These are phyloP conservation scores for Extremus antarcticus DNA, from an alignment of 495 filamentous ascomycete genomes.

Conservation along the genomic window DNA sequence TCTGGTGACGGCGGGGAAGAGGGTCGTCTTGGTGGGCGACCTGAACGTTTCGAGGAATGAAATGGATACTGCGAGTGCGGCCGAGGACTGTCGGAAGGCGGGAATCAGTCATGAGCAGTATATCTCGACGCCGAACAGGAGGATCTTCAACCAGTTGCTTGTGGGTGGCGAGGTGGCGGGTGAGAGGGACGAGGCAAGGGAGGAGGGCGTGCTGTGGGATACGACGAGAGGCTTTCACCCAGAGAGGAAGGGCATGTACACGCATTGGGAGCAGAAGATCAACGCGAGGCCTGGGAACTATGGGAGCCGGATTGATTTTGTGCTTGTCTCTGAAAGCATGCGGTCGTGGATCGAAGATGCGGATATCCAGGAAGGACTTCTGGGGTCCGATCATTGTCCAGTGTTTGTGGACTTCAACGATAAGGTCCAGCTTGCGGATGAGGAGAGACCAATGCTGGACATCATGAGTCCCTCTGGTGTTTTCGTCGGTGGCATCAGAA, in stretches of 20 bases:
- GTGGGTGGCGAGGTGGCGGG: slow-evolving; percentile 60
- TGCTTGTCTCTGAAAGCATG: slow-evolving; percentile 73
- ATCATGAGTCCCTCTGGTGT: slow-evolving; percentile 70
- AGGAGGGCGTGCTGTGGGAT: slow-evolving; percentile 70
- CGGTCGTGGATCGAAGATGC: slow-evolving; percentile 71
- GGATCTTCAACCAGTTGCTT: slow-evolving; percentile 75
- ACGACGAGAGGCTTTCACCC: slow-evolving; percentile 78
- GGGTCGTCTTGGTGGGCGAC: slow-evolving; percentile 76
- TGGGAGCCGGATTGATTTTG: slow-evolving; percentile 85
- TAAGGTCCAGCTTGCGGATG: slow-evolving; percentile 40
- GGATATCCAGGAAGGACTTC: slow-evolving; percentile 91
- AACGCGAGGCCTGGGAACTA: slow-evolving; percentile 85
- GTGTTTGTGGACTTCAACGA: slow-evolving; percentile 74
- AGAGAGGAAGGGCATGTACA: slow-evolving; percentile 78
- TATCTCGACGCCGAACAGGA: slow-evolving; percentile 61
- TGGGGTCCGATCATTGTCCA: slow-evolving; percentile 95
- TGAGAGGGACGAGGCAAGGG: slow-evolving; percentile 58
- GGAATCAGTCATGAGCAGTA: slow-evolving; percentile 55
- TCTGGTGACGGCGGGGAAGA: slow-evolving; percentile 66
- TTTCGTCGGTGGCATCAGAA: slow-evolving; percentile 59
- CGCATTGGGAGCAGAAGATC: slow-evolving; percentile 81
- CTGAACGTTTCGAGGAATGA: slow-evolving; percentile 74
- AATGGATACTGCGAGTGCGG: slow-evolving; percentile 60
- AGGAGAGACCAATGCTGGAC: slow-evolving; percentile 50
- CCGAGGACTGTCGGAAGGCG: slow-evolving; percentile 61